Percentiles rank a stretch among this genome's conserved stretches.
Conservation (phyloP, 1,284 basidiomycete species). For the Afroboletus lepidellus region DNA sequence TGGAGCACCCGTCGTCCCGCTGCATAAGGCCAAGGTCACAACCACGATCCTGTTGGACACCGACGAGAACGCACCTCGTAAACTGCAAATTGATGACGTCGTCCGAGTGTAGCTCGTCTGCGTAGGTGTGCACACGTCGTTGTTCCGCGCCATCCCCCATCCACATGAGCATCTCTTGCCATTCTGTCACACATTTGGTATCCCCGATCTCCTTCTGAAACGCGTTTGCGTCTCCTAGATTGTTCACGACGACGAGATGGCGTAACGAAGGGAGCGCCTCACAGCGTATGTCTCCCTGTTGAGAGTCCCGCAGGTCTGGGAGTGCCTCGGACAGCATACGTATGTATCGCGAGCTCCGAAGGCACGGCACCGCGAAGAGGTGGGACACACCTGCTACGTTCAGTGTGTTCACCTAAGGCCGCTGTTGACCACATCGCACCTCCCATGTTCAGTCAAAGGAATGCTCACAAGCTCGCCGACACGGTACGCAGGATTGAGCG, state of each 20-base stretch:
- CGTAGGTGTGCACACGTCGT: constrained; percentile 41
- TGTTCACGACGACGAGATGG: constrained; percentile 69
- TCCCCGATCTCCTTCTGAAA: constrained; percentile 44
- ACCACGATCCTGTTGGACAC: neutral
- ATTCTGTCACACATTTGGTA: constrained; percentile 57
- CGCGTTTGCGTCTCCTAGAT: constrained; percentile 41
- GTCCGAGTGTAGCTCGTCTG: constrained; percentile 47
- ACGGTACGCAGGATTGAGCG: constrained; percentile 81
- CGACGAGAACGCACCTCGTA: constrained; percentile 65
- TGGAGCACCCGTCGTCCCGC: constrained; percentile 76
- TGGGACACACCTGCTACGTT: constrained; percentile 67
- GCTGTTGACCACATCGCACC: too few species aligned
- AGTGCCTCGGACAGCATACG: constrained; percentile 56
- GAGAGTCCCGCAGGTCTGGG: constrained; percentile 52
- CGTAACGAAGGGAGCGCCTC: constrained; percentile 60
- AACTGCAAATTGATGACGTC: constrained; percentile 83
- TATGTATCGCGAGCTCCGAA: constrained; percentile 65
- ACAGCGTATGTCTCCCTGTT: constrained; percentile 59
- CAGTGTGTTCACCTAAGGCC: constrained; percentile 65
- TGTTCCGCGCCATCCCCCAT: constrained; percentile 47
- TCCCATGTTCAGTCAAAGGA: too few species aligned
- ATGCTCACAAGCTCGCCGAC: constrained; percentile 63
- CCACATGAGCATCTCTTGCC: constrained; percentile 67
- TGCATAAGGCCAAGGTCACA: constrained; percentile 34
- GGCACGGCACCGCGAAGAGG: constrained; percentile 70